phyloP scores from a whole-genome alignment of 1,284 basidiomycete genomes.

The Cutaneotrichosporon cutaneum region DNA sequence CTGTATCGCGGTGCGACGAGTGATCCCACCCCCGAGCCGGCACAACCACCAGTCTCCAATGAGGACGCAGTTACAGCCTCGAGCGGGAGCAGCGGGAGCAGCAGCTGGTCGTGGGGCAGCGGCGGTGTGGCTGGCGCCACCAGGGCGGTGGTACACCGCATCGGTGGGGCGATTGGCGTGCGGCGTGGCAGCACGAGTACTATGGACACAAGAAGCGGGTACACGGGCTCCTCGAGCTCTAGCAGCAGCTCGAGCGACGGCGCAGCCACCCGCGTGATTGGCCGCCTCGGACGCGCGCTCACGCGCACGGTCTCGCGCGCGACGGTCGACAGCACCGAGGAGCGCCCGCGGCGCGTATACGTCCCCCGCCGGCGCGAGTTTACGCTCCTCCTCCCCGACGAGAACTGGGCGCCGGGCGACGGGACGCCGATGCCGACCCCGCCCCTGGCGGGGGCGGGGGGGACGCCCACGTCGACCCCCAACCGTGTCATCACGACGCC shows the following conservation, averaged over 20 bases:
- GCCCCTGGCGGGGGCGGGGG: background rate
- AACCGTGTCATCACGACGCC: conserved; percentile 60
- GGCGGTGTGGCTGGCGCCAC: conserved; percentile 41
- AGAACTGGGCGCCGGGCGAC: background rate
- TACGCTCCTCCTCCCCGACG: conserved; percentile 53
- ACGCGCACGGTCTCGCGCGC: conserved; percentile 22
- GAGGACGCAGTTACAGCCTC: conserved; percentile 41
- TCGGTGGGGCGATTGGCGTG: conserved; percentile 46
- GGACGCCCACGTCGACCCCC: conserved; percentile 7
- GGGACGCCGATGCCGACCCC: background rate
- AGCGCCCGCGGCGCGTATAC: conserved; percentile 41
- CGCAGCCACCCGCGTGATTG: conserved; percentile 10
- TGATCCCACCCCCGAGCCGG: conserved; percentile 32
- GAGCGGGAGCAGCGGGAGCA: conserved; percentile 32
- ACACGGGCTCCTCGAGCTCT: conserved; percentile 16
- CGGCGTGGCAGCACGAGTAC: conserved; percentile 37
- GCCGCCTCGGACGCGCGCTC: conserved; percentile 19
- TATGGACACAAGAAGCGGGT: conserved; percentile 10
- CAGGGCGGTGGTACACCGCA: conserved; percentile 42
- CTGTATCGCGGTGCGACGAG: conserved; percentile 44
- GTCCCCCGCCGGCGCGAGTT: conserved; percentile 59
- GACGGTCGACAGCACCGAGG: conserved; percentile 24
- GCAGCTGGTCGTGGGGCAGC: conserved; percentile 38
- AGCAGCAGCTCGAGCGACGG: conserved; percentile 17
- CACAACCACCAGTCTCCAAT: conserved; percentile 16